Conservation (phyloP, 2,329 filamentous ascomycete genomes). For the Dendrostoma leiphaemia region DNA sequence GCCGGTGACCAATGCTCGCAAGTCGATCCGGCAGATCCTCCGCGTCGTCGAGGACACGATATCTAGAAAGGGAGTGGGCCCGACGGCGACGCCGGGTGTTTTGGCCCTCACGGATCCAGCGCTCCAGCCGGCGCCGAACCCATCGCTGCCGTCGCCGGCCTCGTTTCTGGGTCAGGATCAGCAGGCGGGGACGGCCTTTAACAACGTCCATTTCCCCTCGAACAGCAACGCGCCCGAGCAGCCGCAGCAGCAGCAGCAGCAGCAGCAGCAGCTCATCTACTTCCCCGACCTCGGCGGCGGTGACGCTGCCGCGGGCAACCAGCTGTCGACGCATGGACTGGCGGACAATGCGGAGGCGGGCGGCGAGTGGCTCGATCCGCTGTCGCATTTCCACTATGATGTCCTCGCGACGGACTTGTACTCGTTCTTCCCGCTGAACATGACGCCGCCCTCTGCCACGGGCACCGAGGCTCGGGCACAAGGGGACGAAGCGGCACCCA, state of each 20-base stretch:
- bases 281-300: constrained; percentile 21
- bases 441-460: constrained; percentile 17
- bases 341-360: neutral
- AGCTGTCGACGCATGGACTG: neutral
- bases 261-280: constrained; percentile 23
- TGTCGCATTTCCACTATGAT: constrained; percentile 21
- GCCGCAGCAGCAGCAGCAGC: too few relatives aligned
- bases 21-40: constrained; percentile 22
- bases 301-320: neutral
- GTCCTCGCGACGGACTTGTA: constrained; percentile 28
- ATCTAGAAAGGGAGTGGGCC: constrained; percentile 16
- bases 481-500: neutral
- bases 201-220: constrained; percentile 23
- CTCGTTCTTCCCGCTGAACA: constrained; percentile 26
- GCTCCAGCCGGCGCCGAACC: constrained; percentile 2
- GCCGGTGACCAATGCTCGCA: constrained; percentile 20
- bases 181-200: constrained; percentile 3
- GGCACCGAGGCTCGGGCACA: neutral
- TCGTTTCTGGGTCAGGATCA: neutral
- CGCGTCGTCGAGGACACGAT: constrained; percentile 24
- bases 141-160: constrained; percentile 1
- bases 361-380: constrained; percentile 14
- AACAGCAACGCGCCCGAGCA: constrained; percentile 18
- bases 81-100: neutral
- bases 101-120: constrained; percentile 11